Base-by-base conservation (phyloP, 208 protist species). In the Kentomonas sorsogonicus region DNA sequence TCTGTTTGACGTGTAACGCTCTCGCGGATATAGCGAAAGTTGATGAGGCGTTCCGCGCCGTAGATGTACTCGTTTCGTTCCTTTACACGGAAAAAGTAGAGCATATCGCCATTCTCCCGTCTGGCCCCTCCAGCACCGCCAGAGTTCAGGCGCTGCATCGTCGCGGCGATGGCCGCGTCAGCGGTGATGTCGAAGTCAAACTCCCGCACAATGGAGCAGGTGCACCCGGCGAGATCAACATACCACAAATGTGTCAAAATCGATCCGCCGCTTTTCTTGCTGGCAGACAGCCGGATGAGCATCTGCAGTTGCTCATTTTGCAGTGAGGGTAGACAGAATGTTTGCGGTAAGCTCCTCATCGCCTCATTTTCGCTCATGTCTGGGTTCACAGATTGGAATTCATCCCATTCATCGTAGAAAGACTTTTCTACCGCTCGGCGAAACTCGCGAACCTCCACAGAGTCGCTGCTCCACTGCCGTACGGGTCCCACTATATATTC, bases 51-150 rank as follows among this genome's bases (percentile, higher is more conserved):
- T 44, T 84, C 64, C 11, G 36, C 20, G 4, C 83, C 75, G 45
- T 90, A 82, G 2, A 86, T 75, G 48, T 74, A 86, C 27, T 90
- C 83, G 20, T 72, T 81, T n/a, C 72, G 33, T 1, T 76, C 78
- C 31, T 81, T 74, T 0, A 82, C 72, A 39, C 66, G 67, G 55
- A 90, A 86, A 10, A 86, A 44, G 56, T 79, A 76, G 0, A 74
- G 39, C 18, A 65, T 51, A 10, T 70, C 53, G 1, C 46, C 27
- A 0, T 40, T 41, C 33, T 57, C 51, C 29, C 56, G 69, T 27
- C 71, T 72, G 1, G 52, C 51, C 27, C 69, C 63, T 30, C 60
- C 25, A 22, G 62, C 74, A 0, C 48, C 58, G 25, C 69, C 63
- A 1, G 52, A 60, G 27, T 72, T 56, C 1, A 83, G 31, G 1